Base-by-base conservation (phyloP, 2,329 filamentous ascomycete species). In the Diaporthe vexans region DNA sequence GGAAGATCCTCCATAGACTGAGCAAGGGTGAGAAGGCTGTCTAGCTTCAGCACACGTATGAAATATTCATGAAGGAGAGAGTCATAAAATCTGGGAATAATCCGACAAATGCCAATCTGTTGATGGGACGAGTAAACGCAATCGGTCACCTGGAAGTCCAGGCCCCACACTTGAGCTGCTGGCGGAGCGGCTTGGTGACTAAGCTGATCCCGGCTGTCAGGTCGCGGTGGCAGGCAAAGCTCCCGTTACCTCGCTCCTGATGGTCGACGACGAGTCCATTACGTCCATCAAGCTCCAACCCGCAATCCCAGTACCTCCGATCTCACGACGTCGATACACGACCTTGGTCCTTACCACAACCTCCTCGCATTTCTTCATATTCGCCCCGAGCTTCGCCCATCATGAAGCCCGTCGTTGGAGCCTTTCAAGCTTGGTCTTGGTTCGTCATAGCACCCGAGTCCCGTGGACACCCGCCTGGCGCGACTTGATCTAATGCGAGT, bases 401-500 rank as follows among this genome's bases (percentile, higher is more conserved):
- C 82, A 98, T 98, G 95, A 98, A 98, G 92, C 95, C 96, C 79
- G 88, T 98, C 82, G 94, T 98, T 79, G 94, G 94, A 82, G 93
- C 95, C 78, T 90, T 95, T 87, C 95, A 97, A 87, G 96, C 95
- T 81, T 98, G 95, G 95, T 94, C 92, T 87, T 98, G 95, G 95
- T 98, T 88, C 82, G 91, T 84, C 74, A 63, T 73, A 51, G 57
- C 74, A 73, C 58, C 65, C 63, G 17, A 57, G 58, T 67, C 10
- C 48, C 33, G 10, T 33, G 40, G 37, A n/a, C 21, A 33, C 59
- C n/a, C 8, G 19, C 26, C 37, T 67, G 37, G 54, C 74, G 72
- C 70, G 40, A 52, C 29, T 54, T 40, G 33, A 67, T 56, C 74
- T 54, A 26, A 56, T 51, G 33, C 56, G 15, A 35, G 48, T 78